Percentiles rank a stretch among this genome's conserved stretches.
Conservation (phyloP, 106 monocot species). For the Dioscorea dumetorum region DNA sequence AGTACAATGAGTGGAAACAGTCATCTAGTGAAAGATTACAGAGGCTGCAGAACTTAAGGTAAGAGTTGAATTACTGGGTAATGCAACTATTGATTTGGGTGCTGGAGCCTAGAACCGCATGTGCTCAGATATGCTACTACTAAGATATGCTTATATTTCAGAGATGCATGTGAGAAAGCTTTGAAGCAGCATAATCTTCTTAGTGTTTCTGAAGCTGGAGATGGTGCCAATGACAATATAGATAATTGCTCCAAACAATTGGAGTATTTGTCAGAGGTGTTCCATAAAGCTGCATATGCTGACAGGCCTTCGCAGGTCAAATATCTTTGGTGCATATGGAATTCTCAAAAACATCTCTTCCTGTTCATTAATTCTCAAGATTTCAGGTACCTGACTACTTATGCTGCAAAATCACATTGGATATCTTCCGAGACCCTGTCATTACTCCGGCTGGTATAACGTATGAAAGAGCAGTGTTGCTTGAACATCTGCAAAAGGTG, state of each 20-base stretch:
- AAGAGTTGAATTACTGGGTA: background rate
- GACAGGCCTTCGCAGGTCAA: slow-evolving; percentile 50
- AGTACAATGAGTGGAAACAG: slow-evolving; percentile 64
- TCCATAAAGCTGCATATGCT: slow-evolving; percentile 31
- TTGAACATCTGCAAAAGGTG: slow-evolving; percentile 77
- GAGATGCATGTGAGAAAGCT: slow-evolving; percentile 68
- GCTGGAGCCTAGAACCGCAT: too few relatives aligned
- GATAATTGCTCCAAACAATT: slow-evolving; percentile 21
- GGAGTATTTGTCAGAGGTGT: slow-evolving; percentile 41
- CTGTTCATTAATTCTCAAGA: background rate
- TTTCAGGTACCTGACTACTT: slow-evolving; percentile 77
- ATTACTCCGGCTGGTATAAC: slow-evolving; percentile 80
- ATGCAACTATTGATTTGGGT: too few relatives aligned
- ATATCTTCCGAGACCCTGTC: slow-evolving; percentile 76
- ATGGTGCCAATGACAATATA: slow-evolving; percentile 14
- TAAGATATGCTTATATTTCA: slow-evolving; percentile 11
- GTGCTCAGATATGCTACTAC: too few relatives aligned
- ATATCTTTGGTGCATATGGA: background rate
- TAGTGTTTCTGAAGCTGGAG: slow-evolving; percentile 18
- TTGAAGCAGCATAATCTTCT: slow-evolving; percentile 28
- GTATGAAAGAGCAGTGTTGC: slow-evolving; percentile 67
- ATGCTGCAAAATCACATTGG: slow-evolving; percentile 84
- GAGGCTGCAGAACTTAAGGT: slow-evolving; percentile 47
- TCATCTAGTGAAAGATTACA: slow-evolving; percentile 33
- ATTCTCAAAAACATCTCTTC: too few relatives aligned